Percentiles rank a stretch among this genome's conserved stretches.
Conservation (phyloP, 108 stramenopile genomes). For the Nitzschia sp. region DNA sequence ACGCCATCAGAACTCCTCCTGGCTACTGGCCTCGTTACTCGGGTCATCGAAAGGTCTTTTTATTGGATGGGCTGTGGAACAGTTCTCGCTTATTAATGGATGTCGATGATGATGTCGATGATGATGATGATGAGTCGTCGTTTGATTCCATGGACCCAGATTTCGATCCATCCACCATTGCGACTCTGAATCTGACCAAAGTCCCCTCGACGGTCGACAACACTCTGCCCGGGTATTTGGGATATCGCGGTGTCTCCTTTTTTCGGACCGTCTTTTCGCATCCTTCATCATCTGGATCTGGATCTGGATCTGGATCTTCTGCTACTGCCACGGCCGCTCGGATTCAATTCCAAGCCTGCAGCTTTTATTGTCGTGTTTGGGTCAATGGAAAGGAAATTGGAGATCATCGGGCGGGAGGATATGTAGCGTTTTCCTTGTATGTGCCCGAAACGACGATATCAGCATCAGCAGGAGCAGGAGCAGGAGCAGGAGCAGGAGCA, state of each 20-base stretch:
- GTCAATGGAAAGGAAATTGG: constrained; percentile 44
- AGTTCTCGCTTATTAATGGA: background rate
- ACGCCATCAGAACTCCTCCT: too few relatives aligned
- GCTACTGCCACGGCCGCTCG: constrained; percentile 8
- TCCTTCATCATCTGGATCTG: background rate
- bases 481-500: background rate
- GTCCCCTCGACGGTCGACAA: constrained; percentile 42
- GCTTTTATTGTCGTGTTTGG: constrained; percentile 52
- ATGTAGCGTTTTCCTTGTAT: constrained; percentile 40
- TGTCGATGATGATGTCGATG: background rate
- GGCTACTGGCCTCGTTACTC: constrained; percentile 33
- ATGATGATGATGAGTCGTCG: background rate
- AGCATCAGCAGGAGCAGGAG: background rate
- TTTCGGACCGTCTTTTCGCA: constrained; percentile 25
- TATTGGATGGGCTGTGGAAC: constrained; percentile 39
- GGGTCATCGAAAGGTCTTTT: constrained; percentile 19
- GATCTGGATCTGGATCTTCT: too few relatives aligned
- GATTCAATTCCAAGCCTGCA: constrained; percentile 39
- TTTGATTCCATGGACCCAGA: constrained; percentile 44
- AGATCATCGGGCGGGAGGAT: constrained; percentile 42
- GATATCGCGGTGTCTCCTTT: constrained; percentile 34
- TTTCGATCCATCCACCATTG: constrained; percentile 15
- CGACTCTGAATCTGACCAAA: background rate
- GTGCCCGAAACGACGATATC: constrained; percentile 18
- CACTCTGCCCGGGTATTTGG: constrained; percentile 31